Evolutionary conservation across 2,329 filamentous ascomycete species (phyloP).

Genomic region (Neurospora sp.): DNA sequence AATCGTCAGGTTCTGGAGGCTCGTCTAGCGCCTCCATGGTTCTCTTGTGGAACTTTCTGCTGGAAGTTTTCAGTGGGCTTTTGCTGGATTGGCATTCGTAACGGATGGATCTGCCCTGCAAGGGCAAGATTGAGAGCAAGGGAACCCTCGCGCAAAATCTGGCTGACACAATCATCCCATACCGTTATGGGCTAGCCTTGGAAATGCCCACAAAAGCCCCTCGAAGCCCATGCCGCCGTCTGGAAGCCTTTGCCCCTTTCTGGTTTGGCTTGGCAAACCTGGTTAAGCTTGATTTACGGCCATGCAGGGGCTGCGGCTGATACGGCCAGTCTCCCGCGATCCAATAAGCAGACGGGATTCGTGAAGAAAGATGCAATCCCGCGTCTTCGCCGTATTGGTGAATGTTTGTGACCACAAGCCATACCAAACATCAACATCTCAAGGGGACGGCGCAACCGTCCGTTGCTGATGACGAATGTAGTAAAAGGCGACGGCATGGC

Average conservation of each 20-base stretch:
- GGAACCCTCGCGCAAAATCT: background rate
- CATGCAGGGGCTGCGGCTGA: background rate
- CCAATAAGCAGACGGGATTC: background rate
- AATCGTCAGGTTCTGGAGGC: background rate
- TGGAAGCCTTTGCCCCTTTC: background rate
- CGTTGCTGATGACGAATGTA: background rate
- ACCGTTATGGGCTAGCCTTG: background rate
- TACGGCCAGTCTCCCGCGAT: background rate
- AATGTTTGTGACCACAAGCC: background rate
- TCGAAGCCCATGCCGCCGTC: background rate
- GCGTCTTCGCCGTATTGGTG: background rate
- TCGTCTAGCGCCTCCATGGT: background rate
- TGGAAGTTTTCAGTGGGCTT: background rate
- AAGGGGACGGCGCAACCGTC: background rate
- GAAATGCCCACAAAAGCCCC: background rate
- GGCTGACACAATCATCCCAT: background rate
- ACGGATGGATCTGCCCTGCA: background rate
- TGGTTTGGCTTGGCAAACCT: background rate
- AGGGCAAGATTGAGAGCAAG: background rate
- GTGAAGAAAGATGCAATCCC: background rate
- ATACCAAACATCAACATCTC: background rate
- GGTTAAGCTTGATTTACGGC: background rate
- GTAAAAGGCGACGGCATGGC: background rate
- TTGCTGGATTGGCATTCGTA: background rate
- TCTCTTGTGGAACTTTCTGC: background rate